Base-by-base conservation (phyloP, 306 rosid species). In the Begonia fuchsioides region DNA sequence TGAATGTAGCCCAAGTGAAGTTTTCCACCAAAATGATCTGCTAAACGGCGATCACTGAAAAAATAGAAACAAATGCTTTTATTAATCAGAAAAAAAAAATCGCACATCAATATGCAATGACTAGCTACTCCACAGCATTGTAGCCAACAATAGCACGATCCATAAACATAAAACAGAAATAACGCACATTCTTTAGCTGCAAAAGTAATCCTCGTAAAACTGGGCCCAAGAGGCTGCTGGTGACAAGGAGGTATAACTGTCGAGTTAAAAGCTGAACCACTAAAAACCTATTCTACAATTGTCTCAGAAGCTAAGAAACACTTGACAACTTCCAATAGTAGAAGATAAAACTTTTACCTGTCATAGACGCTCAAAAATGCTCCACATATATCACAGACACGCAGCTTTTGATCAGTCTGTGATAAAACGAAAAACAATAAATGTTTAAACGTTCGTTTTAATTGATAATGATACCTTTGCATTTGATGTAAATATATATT, bases 211-310 rank as follows among this genome's bases (percentile, higher is more conserved):
- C 96, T 69, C 99, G 96, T 79, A 92, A 79, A 86, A 86, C 88
- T 82, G 76, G 99, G 94, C 88, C 75, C 96, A 86, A 92, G 76
- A 86, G 99, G 93, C 94, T 92, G 99, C 99, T 92, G 99, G 96
- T 81, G 84, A 92, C 87, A 92, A 92, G 94, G 96, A 87, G 98
- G 99, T 77, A 86, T 82, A 71, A 86, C 80, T 69, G 79, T 61
- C 69, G 75, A 96, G 86, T 92, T 93, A 92, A 90, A 86, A 82
- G 94, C 80, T 26, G 35, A 26, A 26, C 35, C 85, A 94, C 96
- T 83, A 78, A 82, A 82, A 43, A 61, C 35, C 96, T 66, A 73
- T 72, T 75, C 77, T 69, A 62, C 55, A 60, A 40, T 45, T 72
- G 62, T 83, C 87, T 73, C 52, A 73, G 70, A 61, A 58, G 57